A percentile compares a stretch with the other conserved stretches of the same genome.
Evolutionary conservation across 2,329 filamentous ascomycete genomes (phyloP).

Genomic region (Colletotrichum filicis): DNA sequence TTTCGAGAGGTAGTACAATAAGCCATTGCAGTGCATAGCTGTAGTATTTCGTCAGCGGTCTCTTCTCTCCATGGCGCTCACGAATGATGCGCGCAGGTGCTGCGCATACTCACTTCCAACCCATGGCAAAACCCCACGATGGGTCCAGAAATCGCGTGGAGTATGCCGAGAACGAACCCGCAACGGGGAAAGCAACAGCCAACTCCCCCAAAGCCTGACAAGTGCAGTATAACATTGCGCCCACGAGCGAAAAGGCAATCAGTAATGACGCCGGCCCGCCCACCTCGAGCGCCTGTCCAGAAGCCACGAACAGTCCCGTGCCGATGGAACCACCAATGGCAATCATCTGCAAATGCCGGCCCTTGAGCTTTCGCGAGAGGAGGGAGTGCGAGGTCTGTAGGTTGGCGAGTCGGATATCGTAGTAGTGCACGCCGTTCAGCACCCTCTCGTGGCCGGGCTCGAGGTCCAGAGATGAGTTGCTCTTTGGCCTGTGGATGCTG

Average conservation of each 20-base stretch:
- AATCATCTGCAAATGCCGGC: constrained; percentile 95
- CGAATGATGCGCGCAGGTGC: background rate
- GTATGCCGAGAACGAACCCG: constrained; percentile 91
- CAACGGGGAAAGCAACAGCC: constrained; percentile 89
- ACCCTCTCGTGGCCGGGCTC: constrained; percentile 40
- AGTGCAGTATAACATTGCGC: constrained; percentile 90
- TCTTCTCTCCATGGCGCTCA: background rate
- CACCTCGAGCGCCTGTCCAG: constrained; percentile 74
- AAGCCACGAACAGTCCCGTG: constrained; percentile 90
- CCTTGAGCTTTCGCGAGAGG: constrained; percentile 81
- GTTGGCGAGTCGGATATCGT: constrained; percentile 67
- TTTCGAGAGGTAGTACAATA: constrained; percentile 83
- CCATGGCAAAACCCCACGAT: constrained; percentile 95
- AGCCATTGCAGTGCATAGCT: constrained; percentile 92
- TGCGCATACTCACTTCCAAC: constrained; percentile 77
- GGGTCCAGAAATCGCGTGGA: constrained; percentile 93
- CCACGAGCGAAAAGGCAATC: constrained; percentile 82
- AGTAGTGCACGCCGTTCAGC: constrained; percentile 59
- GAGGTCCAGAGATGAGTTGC: constrained; percentile 48
- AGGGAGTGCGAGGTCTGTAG: constrained; percentile 81
- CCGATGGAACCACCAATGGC: constrained; percentile 93
- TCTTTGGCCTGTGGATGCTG: constrained; percentile 51
- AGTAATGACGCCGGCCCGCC: constrained; percentile 84
- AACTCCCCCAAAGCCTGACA: constrained; percentile 93
- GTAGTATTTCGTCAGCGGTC: constrained; percentile 14